phyloP scores from a whole-genome alignment of 441 rosid species.

The Euphorbia celastroides region DNA sequence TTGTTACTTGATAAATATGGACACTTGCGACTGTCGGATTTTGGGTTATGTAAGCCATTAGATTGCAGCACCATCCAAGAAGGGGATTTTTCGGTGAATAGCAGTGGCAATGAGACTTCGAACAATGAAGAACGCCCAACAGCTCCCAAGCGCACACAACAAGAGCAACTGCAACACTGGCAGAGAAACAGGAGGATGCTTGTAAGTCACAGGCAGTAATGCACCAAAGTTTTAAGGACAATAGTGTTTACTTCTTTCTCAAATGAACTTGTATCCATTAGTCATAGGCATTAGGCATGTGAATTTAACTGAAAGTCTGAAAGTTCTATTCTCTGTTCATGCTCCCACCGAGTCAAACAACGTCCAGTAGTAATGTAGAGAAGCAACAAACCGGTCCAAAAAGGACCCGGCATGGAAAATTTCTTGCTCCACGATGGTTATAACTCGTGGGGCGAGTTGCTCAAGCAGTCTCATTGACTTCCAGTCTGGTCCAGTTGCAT shows the following conservation, averaged over 20 bases:
- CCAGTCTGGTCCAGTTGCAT: slow-evolving; percentile 56
- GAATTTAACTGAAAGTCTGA: not conserved
- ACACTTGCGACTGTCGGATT: slow-evolving; percentile 88
- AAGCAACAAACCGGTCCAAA: slow-evolving; percentile 58
- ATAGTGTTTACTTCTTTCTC: not conserved
- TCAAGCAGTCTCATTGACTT: slow-evolving; percentile 43
- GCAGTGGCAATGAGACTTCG: slow-evolving; percentile 42
- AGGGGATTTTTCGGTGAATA: slow-evolving; percentile 57
- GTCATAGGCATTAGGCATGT: not conserved
- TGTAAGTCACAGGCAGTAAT: slow-evolving; percentile 37
- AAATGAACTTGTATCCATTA: not conserved
- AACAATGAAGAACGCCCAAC: slow-evolving; percentile 45
- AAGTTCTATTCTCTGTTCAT: not conserved
- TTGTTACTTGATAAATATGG: slow-evolving; percentile 89
- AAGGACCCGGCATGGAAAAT: slow-evolving; percentile 44
- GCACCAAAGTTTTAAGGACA: not conserved
- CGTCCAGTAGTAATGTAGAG: slow-evolving; percentile 58
- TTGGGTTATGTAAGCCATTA: slow-evolving; percentile 93
- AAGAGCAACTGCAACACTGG: slow-evolving; percentile 91
- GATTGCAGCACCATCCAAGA: slow-evolving; percentile 87
- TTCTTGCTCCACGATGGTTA: slow-evolving; percentile 63
- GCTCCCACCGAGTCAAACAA: slow-evolving; percentile 60
- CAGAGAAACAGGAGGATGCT: slow-evolving; percentile 90
- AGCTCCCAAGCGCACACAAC: slow-evolving; percentile 74
- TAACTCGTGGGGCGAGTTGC: slow-evolving; percentile 36